phyloP scores from a whole-genome alignment of 176 grass and related monocot genomes.

The Oryza nivara region DNA sequence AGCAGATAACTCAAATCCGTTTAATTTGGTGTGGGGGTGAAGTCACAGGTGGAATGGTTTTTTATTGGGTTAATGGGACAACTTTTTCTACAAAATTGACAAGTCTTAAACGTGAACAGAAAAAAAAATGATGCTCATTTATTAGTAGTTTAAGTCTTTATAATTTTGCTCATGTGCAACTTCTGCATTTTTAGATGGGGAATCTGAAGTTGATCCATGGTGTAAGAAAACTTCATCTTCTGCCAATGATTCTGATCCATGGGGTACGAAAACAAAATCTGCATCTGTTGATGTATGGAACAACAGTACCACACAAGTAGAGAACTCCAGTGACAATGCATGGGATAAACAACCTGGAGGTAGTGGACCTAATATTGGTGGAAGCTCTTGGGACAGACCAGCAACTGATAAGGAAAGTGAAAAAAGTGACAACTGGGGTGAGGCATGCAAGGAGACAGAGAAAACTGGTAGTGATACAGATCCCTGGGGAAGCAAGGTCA shows the following conservation, averaged over 20 bases:
- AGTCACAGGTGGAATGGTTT: background rate
- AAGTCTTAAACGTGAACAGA: background rate
- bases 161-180: slow-evolving; percentile 24
- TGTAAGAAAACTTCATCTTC: slow-evolving; percentile 41
- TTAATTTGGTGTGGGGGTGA: background rate
- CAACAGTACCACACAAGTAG: slow-evolving; percentile 34
- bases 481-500: slow-evolving; percentile 65
- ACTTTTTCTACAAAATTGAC: background rate
- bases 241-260: slow-evolving; percentile 51
- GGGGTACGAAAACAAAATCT: slow-evolving; percentile 51
- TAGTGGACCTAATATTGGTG: slow-evolving; percentile 50
- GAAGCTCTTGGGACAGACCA: slow-evolving; percentile 49
- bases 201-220: slow-evolving; percentile 58
- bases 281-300: slow-evolving; percentile 45
- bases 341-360: slow-evolving; percentile 49
- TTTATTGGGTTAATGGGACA: background rate
- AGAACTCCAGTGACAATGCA: slow-evolving; percentile 32
- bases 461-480: slow-evolving; percentile 35
- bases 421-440: slow-evolving; percentile 51
- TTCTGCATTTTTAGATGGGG: slow-evolving; percentile 48
- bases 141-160: slow-evolving; percentile 25
- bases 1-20: background rate
- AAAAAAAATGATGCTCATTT: background rate
- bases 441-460: slow-evolving; percentile 24
- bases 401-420: slow-evolving; percentile 41